phyloP scores from a whole-genome alignment of 495 filamentous ascomycete genomes.

The Thozetella sp. region DNA sequence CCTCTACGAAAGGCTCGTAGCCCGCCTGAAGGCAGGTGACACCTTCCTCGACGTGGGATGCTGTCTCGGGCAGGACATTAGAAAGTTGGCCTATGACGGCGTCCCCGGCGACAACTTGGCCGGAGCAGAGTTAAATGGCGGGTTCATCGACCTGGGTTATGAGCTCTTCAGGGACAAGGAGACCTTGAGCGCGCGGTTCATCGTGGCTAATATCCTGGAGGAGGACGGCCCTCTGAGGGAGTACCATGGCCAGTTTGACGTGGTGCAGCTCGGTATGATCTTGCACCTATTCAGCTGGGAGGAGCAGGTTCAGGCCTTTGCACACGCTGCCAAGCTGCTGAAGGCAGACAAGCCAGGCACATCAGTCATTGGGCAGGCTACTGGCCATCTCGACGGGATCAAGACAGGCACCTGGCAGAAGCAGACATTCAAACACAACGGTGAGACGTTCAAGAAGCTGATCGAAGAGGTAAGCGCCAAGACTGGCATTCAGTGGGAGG shows the following conservation, averaged over 20 bases:
- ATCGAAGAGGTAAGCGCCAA: conserved; percentile 40
- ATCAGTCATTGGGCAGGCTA: conserved; percentile 3
- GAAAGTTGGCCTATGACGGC: conserved; percentile 48
- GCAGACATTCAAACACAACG: conserved; percentile 38
- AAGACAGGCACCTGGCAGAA: conserved; percentile 6
- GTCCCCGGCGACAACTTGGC: conserved; percentile 37
- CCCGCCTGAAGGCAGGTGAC: conserved; percentile 30
- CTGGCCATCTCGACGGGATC: conserved; percentile 14
- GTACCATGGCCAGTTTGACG: conserved; percentile 31
- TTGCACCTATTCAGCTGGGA: conserved; percentile 46
- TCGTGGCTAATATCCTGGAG: conserved; percentile 29
- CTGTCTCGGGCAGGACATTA: conserved; percentile 54
- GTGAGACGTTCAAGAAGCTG: conserved; percentile 37
- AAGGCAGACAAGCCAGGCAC: conserved; percentile 37
- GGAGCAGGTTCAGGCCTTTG: conserved; percentile 27
- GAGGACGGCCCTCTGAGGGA: conserved; percentile 13
- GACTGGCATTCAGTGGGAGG: conserved; percentile 39
- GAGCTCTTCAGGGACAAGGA: conserved; percentile 35
- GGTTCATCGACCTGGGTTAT: conserved; percentile 57
- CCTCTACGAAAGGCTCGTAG: conserved; percentile 37
- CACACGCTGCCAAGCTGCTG: conserved; percentile 29
- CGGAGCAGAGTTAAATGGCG: conserved; percentile 46
- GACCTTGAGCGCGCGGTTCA: conserved; percentile 19
- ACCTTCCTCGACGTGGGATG: conserved; percentile 51
- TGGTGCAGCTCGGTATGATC: conserved; percentile 42